Evolutionary conservation across 78 protist species (phyloP), one percentile per base, ranked within the genome.

Genomic region (Pigoraptor vietnamica): DNA sequence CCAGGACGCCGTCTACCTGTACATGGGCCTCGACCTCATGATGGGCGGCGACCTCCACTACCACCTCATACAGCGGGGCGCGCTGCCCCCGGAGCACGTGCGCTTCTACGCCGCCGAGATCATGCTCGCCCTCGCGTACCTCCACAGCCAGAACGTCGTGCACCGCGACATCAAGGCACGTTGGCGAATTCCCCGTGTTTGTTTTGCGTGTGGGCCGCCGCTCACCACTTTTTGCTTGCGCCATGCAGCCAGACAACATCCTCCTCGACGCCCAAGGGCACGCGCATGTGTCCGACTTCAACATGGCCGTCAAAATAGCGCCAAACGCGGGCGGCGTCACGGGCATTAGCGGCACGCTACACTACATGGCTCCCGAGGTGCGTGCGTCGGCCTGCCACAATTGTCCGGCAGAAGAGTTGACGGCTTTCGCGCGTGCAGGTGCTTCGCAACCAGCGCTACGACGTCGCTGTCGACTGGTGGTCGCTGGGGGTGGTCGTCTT

Each of bases 231-330:
- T n/a, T n/a, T 14, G 67, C 67, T 14, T 48, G 67, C 67, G 14
- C 67, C 67, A 48, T 48, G 67, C 67, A 48, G 84, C 84, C 84
- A 2, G 99, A 98, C 90, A 99, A 98, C 87, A 92, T 99, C 56
- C 95, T 99, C 29, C 92, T 99, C 40, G 99, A 96, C 86, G 81
- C 79, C 23, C 95, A 93, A 0, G 99, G 99, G 25, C 98, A 99
- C 93, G 94, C 98, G 40, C 90, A 86, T 34, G 84, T 99, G 37
- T 97, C 99, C 35, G 99, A 99, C 93, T 98, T 99, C 89, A 99
- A 99, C 14, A 92, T 99, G 19, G 96, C 98, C 29, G 67, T 48
- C 67, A 99, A 99, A 86, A 40, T 21, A 92, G 95, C 67, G 90
- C 32, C 84, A 79, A 79, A 19, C 34, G 82, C 84, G 37, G 92